A percentile compares a stretch with the other conserved stretches of the same genome.
These are phyloP conservation scores for Fusarium sp. DNA, from an alignment of 2,329 filamentous ascomycete genomes.

Conservation along the genomic window DNA sequence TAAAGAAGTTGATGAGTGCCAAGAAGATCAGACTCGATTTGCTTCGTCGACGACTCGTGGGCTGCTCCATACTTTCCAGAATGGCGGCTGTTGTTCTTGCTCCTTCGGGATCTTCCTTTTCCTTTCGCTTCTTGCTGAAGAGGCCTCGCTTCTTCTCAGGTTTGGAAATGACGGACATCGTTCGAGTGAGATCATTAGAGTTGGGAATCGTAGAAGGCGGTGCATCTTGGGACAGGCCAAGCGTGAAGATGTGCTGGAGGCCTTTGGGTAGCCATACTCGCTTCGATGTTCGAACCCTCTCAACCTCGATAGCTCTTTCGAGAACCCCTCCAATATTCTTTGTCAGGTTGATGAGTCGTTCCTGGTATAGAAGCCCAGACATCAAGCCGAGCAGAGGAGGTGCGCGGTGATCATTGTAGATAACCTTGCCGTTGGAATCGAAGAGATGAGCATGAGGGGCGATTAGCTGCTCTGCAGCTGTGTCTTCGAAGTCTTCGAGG, in stretches of 20 bases:
- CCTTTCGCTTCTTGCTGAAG: not conserved
- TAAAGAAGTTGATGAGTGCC: slow-evolving; percentile 9
- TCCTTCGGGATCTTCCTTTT: not conserved
- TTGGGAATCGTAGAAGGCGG: slow-evolving; percentile 10
- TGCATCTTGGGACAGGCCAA: not conserved
- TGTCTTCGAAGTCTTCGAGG: slow-evolving; percentile 10
- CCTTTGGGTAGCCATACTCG: slow-evolving; percentile 6
- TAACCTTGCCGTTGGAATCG: slow-evolving; percentile 2
- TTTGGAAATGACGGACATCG: not conserved
- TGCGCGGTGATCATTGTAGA: not conserved
- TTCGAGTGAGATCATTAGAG: not conserved
- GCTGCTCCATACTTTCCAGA: slow-evolving; percentile 2
- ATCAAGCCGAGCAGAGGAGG: slow-evolving; percentile 11
- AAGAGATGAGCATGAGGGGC: slow-evolving; percentile 11
- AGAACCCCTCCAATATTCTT: not conserved
- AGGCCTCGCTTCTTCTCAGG: slow-evolving; percentile 5
- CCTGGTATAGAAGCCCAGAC: slow-evolving; percentile 10
- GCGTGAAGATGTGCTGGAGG: slow-evolving; percentile 3
- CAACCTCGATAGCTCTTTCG: not conserved
- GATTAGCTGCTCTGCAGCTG: not conserved
- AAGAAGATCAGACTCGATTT: slow-evolving; percentile 2
- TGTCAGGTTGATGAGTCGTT: slow-evolving; percentile 5
- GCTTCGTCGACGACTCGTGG: slow-evolving; percentile 5
- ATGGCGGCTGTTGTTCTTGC: not conserved
- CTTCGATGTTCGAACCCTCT: not conserved